A percentile compares a stretch with the other conserved stretches of the same genome.
These are phyloP conservation scores for Peronospora tabacina DNA, from an alignment of 352 stramenopile species.

Conservation along the genomic window DNA sequence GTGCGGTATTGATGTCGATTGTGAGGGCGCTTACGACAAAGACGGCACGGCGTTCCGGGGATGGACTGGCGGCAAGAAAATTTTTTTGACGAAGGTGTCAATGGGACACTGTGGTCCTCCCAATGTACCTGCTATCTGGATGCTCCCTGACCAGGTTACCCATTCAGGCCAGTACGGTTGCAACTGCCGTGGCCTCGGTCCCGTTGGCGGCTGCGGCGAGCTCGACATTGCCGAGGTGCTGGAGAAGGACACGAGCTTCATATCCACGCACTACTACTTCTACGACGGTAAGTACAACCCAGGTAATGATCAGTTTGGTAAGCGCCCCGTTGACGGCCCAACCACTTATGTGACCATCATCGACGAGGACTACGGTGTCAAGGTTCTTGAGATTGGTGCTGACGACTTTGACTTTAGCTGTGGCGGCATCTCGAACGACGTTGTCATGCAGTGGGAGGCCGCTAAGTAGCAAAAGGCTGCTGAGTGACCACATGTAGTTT, in stretches of 20 bases:
- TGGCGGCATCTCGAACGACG: constrained; percentile 39
- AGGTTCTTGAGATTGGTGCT: constrained; percentile 47
- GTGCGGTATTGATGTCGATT: constrained; percentile 45
- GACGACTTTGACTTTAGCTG: constrained; percentile 62
- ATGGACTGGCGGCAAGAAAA: constrained; percentile 72
- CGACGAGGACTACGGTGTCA: constrained; percentile 56
- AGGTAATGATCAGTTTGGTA: constrained; percentile 54
- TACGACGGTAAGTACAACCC: constrained; percentile 49
- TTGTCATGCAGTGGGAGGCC: constrained; percentile 50
- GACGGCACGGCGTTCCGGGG: constrained; percentile 41
- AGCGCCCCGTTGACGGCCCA: constrained; percentile 38
- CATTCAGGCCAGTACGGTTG: constrained; percentile 70
- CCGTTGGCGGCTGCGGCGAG: constrained; percentile 60
- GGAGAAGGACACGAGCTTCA: constrained; percentile 42
- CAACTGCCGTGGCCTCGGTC: constrained; percentile 70
- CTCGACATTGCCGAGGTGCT: constrained; percentile 75
- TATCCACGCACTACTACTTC: constrained; percentile 82
- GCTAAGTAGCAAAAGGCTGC: constrained; percentile 43
- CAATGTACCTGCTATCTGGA: constrained; percentile 69
- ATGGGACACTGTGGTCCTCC: constrained; percentile 41
- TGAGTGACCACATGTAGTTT: not conserved
- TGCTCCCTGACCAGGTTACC: constrained; percentile 60
- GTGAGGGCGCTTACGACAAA: constrained; percentile 60
- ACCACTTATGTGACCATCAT: constrained; percentile 69
- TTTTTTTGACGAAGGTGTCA: constrained; percentile 61